Base-by-base conservation (phyloP, 352 stramenopile genomes). In the Pythium oligandrum region DNA sequence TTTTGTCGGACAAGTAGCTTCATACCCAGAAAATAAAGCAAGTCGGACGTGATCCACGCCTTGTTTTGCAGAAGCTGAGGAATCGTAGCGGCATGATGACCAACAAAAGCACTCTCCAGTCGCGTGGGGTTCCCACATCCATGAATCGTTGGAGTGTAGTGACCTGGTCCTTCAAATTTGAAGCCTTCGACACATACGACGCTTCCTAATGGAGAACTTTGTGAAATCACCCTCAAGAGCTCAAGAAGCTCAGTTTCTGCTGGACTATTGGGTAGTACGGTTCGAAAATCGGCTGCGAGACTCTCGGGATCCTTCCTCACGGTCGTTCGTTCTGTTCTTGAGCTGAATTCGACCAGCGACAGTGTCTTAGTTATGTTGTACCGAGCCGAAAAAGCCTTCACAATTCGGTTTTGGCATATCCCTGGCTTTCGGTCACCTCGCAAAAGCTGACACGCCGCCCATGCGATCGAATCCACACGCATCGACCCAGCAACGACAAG, bases 181-280 rank as follows among this genome's bases (percentile, higher is more conserved):
- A 65, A 65, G 12, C 37, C 58, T 44, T 65, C 58, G 40, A 60
- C 58, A 30, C 58, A 65, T 2, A 39, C 57, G 12, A 37, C 11
- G 4, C 31, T 35, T 10, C 31, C 8, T 3, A 56, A 10, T 10
- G 51, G 48, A 4, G 48, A 42, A 35, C 50, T 58, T 9, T 26
- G 31, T 5, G 39, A 33, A 17, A 64, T 56, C 12, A 64, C 51
- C 4, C 31, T 45, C 2, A 64, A 39, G n/a, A 64, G 40, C 30
- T 43, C 47, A 3, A 64, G 40, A 1, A 64, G 26, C 46, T 64
- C 57, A 9, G 1, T 35, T n/a, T 64, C 57, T 7, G 57, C 57
- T 26, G 42, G 26, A 11, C 34, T 53, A 6, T 49, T 32, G 2
- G 48, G 47, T 26, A 26, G 17, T 26, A 26, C 17, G 17, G 17